Conservation (phyloP, 2,329 filamentous ascomycete genomes). For the Hirsutella minnesotensis region DNA sequence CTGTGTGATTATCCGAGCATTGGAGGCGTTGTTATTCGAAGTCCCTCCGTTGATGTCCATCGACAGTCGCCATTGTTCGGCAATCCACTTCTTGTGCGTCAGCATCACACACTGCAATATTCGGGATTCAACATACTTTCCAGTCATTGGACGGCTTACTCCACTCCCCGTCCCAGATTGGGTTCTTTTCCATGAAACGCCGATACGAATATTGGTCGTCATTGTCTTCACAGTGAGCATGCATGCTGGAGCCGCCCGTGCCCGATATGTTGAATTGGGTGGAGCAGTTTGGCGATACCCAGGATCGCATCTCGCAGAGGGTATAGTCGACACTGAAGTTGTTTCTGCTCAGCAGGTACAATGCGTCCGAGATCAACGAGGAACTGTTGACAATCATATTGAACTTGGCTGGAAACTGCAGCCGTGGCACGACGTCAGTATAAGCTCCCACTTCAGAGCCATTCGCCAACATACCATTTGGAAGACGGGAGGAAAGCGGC, state of each 20-base stretch:
- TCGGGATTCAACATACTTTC: slow-evolving; percentile 20
- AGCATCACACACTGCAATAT: slow-evolving; percentile 2
- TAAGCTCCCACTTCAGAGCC: slow-evolving; percentile 5
- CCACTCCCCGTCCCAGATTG: slow-evolving; percentile 9
- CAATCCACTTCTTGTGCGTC: slow-evolving; percentile 26
- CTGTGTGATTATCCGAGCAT: slow-evolving; percentile 43
- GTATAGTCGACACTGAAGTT: slow-evolving; percentile 38
- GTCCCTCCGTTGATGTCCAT: slow-evolving; percentile 45
- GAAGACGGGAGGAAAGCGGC: slow-evolving; percentile 41
- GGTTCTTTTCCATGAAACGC: slow-evolving; percentile 21
- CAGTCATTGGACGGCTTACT: slow-evolving; percentile 33
- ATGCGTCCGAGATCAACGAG: slow-evolving; percentile 28
- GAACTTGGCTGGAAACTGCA: slow-evolving; percentile 42
- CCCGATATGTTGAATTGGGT: slow-evolving; percentile 48
- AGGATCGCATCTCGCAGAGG: slow-evolving; percentile 55
- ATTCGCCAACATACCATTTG: slow-evolving; percentile 24
- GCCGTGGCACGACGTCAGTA: neutral
- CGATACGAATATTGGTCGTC: slow-evolving; percentile 43
- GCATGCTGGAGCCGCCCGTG: slow-evolving; percentile 44
- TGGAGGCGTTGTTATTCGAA: slow-evolving; percentile 43
- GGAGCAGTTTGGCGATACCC: slow-evolving; percentile 52
- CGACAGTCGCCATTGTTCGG: slow-evolving; percentile 39
- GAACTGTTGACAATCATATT: slow-evolving; percentile 55
- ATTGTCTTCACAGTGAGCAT: slow-evolving; percentile 47
- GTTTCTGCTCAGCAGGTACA: slow-evolving; percentile 54